Percentiles rank a stretch among this genome's conserved stretches.
Evolutionary conservation across 2,329 filamentous ascomycete species (phyloP).

Genomic region (Cladosporium sp.): DNA sequence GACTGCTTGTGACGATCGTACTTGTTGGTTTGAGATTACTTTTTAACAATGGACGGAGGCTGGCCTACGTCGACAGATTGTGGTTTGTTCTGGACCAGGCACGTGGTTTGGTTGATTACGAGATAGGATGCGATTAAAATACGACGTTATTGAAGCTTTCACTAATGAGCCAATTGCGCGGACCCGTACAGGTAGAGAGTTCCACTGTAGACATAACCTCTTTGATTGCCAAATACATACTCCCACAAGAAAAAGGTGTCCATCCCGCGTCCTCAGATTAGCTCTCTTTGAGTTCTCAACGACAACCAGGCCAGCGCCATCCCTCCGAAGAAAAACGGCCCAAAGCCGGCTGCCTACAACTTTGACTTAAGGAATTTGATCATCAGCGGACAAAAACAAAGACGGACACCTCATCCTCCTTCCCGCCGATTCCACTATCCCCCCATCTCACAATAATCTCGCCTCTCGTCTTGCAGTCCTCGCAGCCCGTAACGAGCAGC

Average conservation of each 20-base stretch:
- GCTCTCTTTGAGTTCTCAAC: slow-evolving; percentile 14
- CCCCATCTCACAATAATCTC: background rate
- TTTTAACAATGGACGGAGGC: no score
- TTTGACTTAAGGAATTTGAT: slow-evolving; percentile 15
- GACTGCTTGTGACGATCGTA: no score
- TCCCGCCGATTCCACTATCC: background rate
- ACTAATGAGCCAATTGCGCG: no score
- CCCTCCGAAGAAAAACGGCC: background rate
- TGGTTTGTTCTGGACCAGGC: no score
- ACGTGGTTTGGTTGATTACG: no score
- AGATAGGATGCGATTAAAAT: no score
- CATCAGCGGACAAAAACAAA: slow-evolving; percentile 11
- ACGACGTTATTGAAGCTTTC: no score
- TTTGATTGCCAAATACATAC: no score
- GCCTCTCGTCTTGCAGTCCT: slow-evolving; percentile 11
- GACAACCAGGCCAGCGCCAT: slow-evolving; percentile 11
- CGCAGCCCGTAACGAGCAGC: slow-evolving; percentile 1
- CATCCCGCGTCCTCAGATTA: slow-evolving; percentile 13
- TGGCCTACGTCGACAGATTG: no score
- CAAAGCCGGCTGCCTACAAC: slow-evolving; percentile 14
- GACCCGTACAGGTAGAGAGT: no score
- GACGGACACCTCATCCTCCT: slow-evolving; percentile 8
- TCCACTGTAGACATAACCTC: no score
- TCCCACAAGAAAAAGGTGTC: background rate
- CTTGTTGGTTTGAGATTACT: no score